Base-by-base conservation (phyloP, 495 filamentous ascomycete genomes). In the Penicillium flavigenum region DNA sequence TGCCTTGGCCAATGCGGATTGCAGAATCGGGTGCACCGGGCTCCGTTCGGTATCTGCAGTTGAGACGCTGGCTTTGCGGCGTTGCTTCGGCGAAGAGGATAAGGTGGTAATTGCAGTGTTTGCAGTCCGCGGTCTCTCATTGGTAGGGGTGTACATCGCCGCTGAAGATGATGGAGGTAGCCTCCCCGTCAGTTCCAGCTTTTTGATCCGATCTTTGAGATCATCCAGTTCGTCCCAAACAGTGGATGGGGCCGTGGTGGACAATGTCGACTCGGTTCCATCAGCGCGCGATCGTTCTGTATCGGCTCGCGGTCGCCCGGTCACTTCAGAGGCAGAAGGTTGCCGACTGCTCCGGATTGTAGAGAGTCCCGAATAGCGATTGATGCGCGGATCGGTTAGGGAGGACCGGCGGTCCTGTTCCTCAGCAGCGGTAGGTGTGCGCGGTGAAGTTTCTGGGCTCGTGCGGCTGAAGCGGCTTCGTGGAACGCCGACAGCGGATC, bases 151-250 rank as follows among this genome's bases (percentile, higher is more conserved):
- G 0, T 90, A 88, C 47, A 94, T 87, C 4, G 88, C 88, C 27
- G 88, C 88, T 43, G 84, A 87, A 1, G 91, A 91, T 11, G 86
- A 90, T 0, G 90, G 76, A 1, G 93, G 92, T 12, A 92, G 74
- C 67, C 91, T 96, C 27, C 92, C 92, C 4, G 90, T 95, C 51
- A 93, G 69, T 68, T 98, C 94, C n/a, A 98, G 81, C 46, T 90
- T 90, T 57, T 88, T 86, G 60, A 98, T 96, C 20, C 95, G 85
- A 10, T 91, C 93, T 68, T 98, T 98, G 12, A 98, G 75, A 52
- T 98, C 95, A 62, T 98, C 94, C 19, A 98, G 74, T 72, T 98
- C 94, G 69, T 98, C 94, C 95, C 95, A 98, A 10, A 98, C 90
- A 1, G 90, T 95, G 2, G 94, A 96, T 20, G 92, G 88, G 9